A percentile compares a stretch with the other conserved stretches of the same genome.
Evolutionary conservation across 345 rosid species (phyloP).

Genomic region (Lepidium didymum): DNA sequence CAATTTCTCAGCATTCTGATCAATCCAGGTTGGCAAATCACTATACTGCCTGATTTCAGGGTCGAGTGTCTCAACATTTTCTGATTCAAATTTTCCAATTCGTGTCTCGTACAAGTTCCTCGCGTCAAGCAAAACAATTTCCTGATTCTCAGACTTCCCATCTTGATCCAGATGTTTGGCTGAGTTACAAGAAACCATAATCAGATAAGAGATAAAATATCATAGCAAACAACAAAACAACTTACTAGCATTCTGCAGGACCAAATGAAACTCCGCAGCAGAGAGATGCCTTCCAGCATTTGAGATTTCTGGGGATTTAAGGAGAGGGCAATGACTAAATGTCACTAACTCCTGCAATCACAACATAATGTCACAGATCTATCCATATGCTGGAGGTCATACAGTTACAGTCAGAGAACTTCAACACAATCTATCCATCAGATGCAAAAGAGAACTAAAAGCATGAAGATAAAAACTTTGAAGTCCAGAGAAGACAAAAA

Average conservation of each 20-base stretch:
- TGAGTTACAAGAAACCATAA: constrained; percentile 14
- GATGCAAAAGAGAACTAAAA: not conserved
- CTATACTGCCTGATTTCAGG: constrained; percentile 90
- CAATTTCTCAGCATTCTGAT: constrained; percentile 57
- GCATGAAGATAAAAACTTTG: not conserved
- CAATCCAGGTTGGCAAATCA: constrained; percentile 85
- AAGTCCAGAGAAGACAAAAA: not conserved
- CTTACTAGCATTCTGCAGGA: constrained; percentile 60
- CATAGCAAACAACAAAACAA: not conserved
- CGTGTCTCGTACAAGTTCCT: constrained; percentile 91
- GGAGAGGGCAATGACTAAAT: constrained; percentile 56
- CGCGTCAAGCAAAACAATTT: constrained; percentile 73
- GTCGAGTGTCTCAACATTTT: constrained; percentile 70
- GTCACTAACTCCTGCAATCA: constrained; percentile 76
- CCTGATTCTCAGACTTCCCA: constrained; percentile 28
- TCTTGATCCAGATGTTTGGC: constrained; percentile 32
- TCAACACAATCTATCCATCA: not conserved
- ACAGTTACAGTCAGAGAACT: not conserved
- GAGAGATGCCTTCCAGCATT: constrained; percentile 87
- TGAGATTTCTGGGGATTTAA: constrained; percentile 59
- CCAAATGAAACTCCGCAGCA: constrained; percentile 75
- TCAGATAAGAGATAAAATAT: not conserved
- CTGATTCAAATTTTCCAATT: constrained; percentile 68
- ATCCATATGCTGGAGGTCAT: not conserved
- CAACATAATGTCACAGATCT: not conserved